Percentiles rank a stretch among this genome's conserved stretches.
These are phyloP conservation scores for Ceratobasidium sp. DNA, from an alignment of 1,284 basidiomycete species.

Conservation along the genomic window DNA sequence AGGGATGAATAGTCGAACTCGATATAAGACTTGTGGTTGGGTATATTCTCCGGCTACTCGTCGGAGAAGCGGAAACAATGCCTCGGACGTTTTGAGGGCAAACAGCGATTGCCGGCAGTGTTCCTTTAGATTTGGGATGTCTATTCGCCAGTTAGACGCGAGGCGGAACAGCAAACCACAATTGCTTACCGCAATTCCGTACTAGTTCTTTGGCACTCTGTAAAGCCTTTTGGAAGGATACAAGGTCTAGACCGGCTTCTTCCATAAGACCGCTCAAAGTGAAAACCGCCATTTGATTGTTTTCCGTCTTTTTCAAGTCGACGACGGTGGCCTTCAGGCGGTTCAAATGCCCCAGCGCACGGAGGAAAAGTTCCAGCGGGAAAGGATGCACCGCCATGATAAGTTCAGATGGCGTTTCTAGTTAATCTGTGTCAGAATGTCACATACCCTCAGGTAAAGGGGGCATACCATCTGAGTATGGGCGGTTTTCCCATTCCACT, in stretches of 20 bases:
- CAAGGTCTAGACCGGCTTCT: conserved; percentile 27
- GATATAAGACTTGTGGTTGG: conserved; percentile 32
- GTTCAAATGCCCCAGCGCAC: conserved; percentile 18
- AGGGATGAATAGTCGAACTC: conserved; percentile 30
- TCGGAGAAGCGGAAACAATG: conserved; percentile 24
- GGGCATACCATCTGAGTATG: conserved; percentile 28
- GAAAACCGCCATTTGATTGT: conserved; percentile 38
- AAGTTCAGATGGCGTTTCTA: conserved; percentile 36
- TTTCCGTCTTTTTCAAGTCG: conserved; percentile 35
- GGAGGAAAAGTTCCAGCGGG: conserved; percentile 28
- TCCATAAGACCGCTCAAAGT: conserved; percentile 30
- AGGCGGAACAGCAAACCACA: neutral
- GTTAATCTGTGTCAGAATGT: neutral
- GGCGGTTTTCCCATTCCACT: conserved; percentile 38
- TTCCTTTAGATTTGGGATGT: conserved; percentile 30
- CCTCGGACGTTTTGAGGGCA: conserved; percentile 24
- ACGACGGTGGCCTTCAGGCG: conserved; percentile 21
- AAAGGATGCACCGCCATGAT: conserved; percentile 34
- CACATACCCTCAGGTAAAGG: neutral
- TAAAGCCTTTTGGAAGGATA: conserved; percentile 9
- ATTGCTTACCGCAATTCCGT: conserved; percentile 15
- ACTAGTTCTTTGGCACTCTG: conserved; percentile 35
- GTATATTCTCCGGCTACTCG: conserved; percentile 29
- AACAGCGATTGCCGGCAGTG: conserved; percentile 29
- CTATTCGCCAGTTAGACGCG: neutral